phyloP scores from a whole-genome alignment of 2,329 filamentous ascomycete genomes.

The Capronia americana region DNA sequence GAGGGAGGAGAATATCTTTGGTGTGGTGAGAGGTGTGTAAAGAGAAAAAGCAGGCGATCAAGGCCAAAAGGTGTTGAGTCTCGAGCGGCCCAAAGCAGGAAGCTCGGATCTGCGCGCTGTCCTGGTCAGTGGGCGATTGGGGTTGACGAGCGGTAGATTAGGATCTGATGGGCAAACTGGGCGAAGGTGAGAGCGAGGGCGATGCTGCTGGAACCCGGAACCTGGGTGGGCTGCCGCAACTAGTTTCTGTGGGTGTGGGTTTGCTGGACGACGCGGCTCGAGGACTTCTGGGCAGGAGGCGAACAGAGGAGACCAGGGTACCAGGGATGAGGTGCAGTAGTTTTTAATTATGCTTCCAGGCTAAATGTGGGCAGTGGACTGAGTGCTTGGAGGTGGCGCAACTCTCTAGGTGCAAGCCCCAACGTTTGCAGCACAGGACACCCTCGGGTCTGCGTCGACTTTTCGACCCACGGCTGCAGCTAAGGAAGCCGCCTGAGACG shows the following conservation, averaged over 20 bases:
- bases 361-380: slow-evolving; percentile 33
- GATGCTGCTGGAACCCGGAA: slow-evolving; percentile 15
- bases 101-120: slow-evolving; percentile 35
- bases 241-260: slow-evolving; percentile 26
- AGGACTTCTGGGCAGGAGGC: slow-evolving; percentile 25
- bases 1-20: slow-evolving; percentile 23
- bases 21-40: slow-evolving; percentile 17
- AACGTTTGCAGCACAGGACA: slow-evolving; percentile 10
- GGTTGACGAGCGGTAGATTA: slow-evolving; percentile 14
- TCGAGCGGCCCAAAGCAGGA: slow-evolving; percentile 35
- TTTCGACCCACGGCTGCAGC: slow-evolving; percentile 31
- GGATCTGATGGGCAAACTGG: slow-evolving; percentile 21
- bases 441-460: slow-evolving; percentile 22
- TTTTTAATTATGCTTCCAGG: slow-evolving; percentile 19
- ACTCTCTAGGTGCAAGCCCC: slow-evolving; percentile 19
- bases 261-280: slow-evolving; percentile 33
- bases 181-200: slow-evolving; percentile 19
- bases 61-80: slow-evolving; percentile 36
- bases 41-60: slow-evolving; percentile 32
- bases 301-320: slow-evolving; percentile 25
- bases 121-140: slow-evolving; percentile 27
- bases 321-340: slow-evolving; percentile 29
- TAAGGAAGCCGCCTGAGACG: slow-evolving; percentile 25
- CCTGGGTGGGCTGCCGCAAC: slow-evolving; percentile 13
- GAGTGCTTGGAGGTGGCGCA: slow-evolving; percentile 30